A percentile compares a stretch with the other conserved stretches of the same genome.
These are phyloP conservation scores for Botrytis sinoallii DNA, from an alignment of 2,329 filamentous ascomycete genomes.

Conservation along the genomic window DNA sequence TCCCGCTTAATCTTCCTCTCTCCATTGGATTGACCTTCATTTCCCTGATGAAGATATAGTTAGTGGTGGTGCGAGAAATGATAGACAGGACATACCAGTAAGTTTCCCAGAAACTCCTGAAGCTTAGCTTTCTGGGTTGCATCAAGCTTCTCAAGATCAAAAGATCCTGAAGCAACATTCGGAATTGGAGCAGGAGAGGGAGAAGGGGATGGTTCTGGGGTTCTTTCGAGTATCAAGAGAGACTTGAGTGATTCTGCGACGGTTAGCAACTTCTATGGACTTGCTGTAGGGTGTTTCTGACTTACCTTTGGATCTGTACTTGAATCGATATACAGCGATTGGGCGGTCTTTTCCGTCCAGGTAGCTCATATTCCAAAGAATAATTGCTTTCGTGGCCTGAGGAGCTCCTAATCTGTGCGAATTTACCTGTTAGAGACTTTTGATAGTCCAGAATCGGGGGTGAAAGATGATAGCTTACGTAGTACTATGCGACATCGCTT, in stretches of 20 bases:
- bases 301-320: constrained; percentile 9
- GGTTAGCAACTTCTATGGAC: neutral
- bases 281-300: neutral
- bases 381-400: rapidly evolving
- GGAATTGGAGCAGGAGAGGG: neutral
- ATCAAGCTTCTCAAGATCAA: neutral
- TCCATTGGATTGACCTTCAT: neutral
- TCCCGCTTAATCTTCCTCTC: neutral
- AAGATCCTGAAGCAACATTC: neutral
- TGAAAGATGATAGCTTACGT: neutral
- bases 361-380: rapidly evolving
- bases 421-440: neutral
- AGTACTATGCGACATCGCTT: neutral
- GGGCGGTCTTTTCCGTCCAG: neutral
- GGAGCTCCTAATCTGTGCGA: neutral
- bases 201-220: neutral
- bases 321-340: constrained; percentile 7
- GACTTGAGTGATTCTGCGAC: constrained; percentile 2
- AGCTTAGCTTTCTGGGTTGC: neutral
- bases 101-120: constrained; percentile 5
- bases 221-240: constrained; percentile 9
- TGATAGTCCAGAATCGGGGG: no score
- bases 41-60: neutral
- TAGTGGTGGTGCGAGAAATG: neutral
- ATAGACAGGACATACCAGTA: neutral